Conservation (phyloP, 495 filamentous ascomycete genomes). For the Penicillium soppii region DNA sequence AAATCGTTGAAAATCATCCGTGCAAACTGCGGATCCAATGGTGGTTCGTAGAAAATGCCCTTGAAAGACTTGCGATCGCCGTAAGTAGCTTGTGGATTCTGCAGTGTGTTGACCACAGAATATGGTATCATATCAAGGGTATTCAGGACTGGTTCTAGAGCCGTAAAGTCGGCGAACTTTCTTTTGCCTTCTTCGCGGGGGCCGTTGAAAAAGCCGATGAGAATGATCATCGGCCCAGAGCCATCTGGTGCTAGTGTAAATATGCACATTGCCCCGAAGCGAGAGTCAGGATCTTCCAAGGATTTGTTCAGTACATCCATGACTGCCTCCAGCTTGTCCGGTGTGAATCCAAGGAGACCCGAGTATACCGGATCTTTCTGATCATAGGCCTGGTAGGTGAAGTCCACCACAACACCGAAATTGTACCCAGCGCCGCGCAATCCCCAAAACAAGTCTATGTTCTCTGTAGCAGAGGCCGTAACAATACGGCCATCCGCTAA, state of each 20-base stretch:
- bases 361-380: constrained; percentile 45
- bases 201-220: constrained; percentile 53
- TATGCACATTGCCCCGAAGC: constrained; percentile 38
- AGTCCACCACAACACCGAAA: constrained; percentile 48
- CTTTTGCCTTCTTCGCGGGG: constrained; percentile 36
- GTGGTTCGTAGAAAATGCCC: constrained; percentile 48
- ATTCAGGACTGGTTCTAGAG: constrained; percentile 36
- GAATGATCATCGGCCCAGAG: constrained; percentile 37
- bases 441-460: constrained; percentile 49
- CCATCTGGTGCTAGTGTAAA: constrained; percentile 35
- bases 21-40: constrained; percentile 33
- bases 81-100: constrained; percentile 39
- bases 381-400: constrained; percentile 45
- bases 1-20: constrained; percentile 39
- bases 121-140: constrained; percentile 43
- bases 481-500: constrained; percentile 48
- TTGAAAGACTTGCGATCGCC: constrained; percentile 47
- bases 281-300: constrained; percentile 28
- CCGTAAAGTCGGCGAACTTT: constrained; percentile 39
- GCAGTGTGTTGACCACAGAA: constrained; percentile 39
- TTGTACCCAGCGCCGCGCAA: constrained; percentile 47
- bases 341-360: constrained; percentile 44
- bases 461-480: constrained; percentile 34
- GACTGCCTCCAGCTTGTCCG: constrained; percentile 38
- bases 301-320: constrained; percentile 41